Conservation (phyloP, 2,329 filamentous ascomycete genomes). For the Rutstroemia sp. region DNA sequence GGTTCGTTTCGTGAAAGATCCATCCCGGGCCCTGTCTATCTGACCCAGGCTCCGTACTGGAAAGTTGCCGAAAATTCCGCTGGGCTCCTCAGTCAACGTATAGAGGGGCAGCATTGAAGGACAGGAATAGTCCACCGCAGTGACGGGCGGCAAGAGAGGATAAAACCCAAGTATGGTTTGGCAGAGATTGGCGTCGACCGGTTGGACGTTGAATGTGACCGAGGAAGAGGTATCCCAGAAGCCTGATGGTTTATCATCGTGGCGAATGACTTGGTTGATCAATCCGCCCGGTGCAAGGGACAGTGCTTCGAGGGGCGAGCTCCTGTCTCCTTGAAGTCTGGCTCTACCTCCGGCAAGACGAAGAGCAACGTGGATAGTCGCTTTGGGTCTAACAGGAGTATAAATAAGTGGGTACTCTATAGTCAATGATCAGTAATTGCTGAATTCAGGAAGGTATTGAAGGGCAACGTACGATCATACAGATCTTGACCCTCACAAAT, state of each 20-base stretch:
- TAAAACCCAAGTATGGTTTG: background rate
- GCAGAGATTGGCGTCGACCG: background rate
- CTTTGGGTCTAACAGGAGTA: background rate
- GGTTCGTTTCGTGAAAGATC: background rate
- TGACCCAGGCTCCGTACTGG: background rate
- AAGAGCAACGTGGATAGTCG: background rate
- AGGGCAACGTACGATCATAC: background rate
- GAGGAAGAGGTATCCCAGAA: background rate
- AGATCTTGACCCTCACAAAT: background rate
- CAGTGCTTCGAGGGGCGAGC: background rate
- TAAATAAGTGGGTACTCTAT: no score
- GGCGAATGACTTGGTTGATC: conserved; percentile 3
- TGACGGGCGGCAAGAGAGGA: background rate
- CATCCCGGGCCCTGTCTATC: background rate
- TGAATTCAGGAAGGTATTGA: background rate
- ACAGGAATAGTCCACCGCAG: background rate
- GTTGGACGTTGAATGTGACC: background rate
- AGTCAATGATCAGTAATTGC: background rate
- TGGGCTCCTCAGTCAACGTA: background rate
- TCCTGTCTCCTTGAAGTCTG: background rate
- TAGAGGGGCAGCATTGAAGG: background rate
- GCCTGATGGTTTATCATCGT: background rate
- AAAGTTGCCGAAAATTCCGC: background rate
- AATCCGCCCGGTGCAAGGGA: background rate
- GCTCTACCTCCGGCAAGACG: background rate